These are phyloP conservation scores for Astrephomene gubernaculifera DNA, from an alignment of 139 green algal genomes.

Conservation along the genomic window DNA sequence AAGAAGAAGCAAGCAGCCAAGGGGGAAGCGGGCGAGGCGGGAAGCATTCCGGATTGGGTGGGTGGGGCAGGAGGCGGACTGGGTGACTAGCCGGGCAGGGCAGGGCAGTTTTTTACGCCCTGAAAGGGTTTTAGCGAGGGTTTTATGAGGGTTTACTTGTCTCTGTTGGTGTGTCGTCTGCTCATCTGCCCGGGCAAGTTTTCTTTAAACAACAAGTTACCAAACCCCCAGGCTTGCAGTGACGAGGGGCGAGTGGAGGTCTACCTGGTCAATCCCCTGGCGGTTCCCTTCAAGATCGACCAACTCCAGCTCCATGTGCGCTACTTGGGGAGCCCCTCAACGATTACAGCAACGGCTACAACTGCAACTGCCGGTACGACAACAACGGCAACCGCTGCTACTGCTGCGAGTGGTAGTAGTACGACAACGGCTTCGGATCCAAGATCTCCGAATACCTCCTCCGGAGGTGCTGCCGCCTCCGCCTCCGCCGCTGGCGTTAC, in stretches of 20 bases:
- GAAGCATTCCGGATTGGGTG: conserved; percentile 12
- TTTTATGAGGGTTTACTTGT: too few relatives aligned
- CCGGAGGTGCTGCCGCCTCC: conserved; percentile 3
- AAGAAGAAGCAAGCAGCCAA: conserved; percentile 59
- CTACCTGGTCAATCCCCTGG: conserved; percentile 74
- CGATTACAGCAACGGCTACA: background rate
- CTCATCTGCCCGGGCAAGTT: too few relatives aligned
- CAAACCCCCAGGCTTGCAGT: conserved; percentile 77
- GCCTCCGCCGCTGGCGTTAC: background rate
- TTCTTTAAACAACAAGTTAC: too few relatives aligned
- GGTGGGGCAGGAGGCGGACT: conserved; percentile 20
- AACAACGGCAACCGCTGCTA: too few relatives aligned
- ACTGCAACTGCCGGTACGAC: too few relatives aligned
- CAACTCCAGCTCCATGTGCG: conserved; percentile 47
- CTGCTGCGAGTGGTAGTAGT: too few relatives aligned
- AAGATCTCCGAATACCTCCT: too few relatives aligned
- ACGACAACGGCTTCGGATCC: too few relatives aligned
- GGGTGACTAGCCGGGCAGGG: too few relatives aligned
- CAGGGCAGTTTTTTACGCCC: too few relatives aligned
- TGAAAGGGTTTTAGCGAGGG: too few relatives aligned
- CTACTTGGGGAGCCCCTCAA: conserved; percentile 18
- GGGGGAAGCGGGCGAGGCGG: conserved; percentile 5
- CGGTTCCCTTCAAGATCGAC: conserved; percentile 64
- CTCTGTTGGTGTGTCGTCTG: too few relatives aligned
- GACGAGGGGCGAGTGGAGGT: conserved; percentile 78